Base-by-base conservation (phyloP, 2,329 filamentous ascomycete genomes). In the Neopestalotiopsis sp. region DNA sequence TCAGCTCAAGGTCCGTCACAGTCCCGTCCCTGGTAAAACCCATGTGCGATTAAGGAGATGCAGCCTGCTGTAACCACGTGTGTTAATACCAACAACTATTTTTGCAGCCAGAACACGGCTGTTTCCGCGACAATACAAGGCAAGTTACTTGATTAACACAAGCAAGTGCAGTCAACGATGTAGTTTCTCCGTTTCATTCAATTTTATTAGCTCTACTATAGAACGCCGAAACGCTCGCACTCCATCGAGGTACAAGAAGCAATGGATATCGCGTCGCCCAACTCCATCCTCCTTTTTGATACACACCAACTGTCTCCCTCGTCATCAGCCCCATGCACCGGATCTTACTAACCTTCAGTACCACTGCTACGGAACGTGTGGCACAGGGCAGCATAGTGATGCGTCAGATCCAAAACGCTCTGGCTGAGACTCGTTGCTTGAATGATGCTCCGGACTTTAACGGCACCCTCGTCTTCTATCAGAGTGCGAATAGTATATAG, bases 391-490 rank as follows among this genome's bases (percentile, higher is more conserved):
- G 95, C 96, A 79, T 99, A 99, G 79, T 98, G 93, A 80, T 99
- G 95, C 32, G 96, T 98, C 70, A 99, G 84, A 79, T 98, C 95
- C 67, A 98, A 87, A 53, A 99, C 95, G 70, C 93, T 91, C 81
- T 98, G 96, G 12, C 95, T 95, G 71, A 99, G 83, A 79, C 93
- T 97, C 2, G 95, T 98, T 1, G 95, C 94, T 81, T 99, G 96
- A 67, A 99, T 94, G 77, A 99, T 97, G 80, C 94, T 98, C 77
- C 96, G 89, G 67, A 99, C 93, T 83, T 99, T 99, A 80, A 99
- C 94, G 1, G 95, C 95, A 69, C 96, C 96, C 82, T 99, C 96
- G 74, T 98, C 95, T 81, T 98, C 96, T 78, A 99, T 99, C 73
- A 99, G 86, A 73, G 93, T 94, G 71, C 96, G 91, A 76, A 98